phyloP scores from a whole-genome alignment of 2,329 filamentous ascomycete species.

The Pseudogymnoascus sp. region DNA sequence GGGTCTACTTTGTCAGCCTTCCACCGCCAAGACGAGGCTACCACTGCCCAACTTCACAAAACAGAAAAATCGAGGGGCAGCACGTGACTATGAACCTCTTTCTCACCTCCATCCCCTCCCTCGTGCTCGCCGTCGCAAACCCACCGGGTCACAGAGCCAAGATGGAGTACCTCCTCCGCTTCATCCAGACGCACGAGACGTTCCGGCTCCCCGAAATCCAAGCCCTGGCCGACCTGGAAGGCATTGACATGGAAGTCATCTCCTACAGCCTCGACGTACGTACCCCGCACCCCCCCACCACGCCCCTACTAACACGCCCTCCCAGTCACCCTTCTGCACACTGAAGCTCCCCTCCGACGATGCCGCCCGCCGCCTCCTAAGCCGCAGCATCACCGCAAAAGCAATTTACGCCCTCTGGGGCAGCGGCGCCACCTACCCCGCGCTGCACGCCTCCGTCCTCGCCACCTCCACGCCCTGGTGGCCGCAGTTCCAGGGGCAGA shows the following conservation, averaged over 20 bases:
- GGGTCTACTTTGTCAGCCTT: neutral
- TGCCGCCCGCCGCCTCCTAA: slow-evolving; percentile 58
- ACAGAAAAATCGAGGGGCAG: neutral
- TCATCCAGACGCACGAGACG: slow-evolving; percentile 83
- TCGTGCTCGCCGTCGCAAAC: neutral
- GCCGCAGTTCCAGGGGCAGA: slow-evolving; percentile 51
- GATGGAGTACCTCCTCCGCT: slow-evolving; percentile 80
- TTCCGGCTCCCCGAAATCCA: slow-evolving; percentile 81
- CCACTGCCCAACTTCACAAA: neutral
- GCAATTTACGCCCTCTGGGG: slow-evolving; percentile 89
- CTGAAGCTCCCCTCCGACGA: slow-evolving; percentile 58
- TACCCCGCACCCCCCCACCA: slow-evolving; percentile 12
- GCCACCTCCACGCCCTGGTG: slow-evolving; percentile 54
- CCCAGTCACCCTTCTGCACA: slow-evolving; percentile 78
- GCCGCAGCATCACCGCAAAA: slow-evolving; percentile 72
- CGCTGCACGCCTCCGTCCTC: slow-evolving; percentile 60
- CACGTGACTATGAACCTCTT: neutral
- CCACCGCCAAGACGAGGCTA: neutral
- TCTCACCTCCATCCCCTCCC: neutral
- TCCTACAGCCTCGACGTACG: slow-evolving; percentile 67
- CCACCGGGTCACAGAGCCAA: slow-evolving; percentile 2
- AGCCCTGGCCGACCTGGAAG: slow-evolving; percentile 63
- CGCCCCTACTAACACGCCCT: slow-evolving; percentile 11
- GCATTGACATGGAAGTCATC: slow-evolving; percentile 62
- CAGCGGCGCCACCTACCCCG: slow-evolving; percentile 54